Evolutionary conservation across 208 protist species (phyloP), one percentile per base, ranked within the genome.

Genomic region (Crithidia thermophila): DNA sequence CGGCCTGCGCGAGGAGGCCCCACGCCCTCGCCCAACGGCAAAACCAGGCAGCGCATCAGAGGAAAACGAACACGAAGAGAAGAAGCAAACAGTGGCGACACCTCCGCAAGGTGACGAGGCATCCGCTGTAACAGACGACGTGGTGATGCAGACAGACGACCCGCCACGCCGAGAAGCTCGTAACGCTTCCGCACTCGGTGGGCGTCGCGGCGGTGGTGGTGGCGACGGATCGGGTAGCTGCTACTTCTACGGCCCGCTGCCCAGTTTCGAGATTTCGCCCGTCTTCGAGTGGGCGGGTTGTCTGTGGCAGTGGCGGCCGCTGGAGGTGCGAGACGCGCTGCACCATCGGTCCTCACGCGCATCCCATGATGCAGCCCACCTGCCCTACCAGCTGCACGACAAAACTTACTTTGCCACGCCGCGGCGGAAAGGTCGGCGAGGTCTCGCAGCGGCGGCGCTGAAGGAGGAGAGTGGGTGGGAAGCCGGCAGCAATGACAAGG

Each of bases 291-390:
- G 72, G 37, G 13, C 33, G 30, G 72, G 78, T 5, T 78, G 67
- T 28, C 77, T 90, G 23, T 93, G 87, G 84, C 87, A 93, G 59
- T 93, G 87, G 84, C 84, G 87, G 11, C 61, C 84, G 11, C 55
- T 88, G 34, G 34, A 58, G 20, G 64, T 59, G n/a, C 33, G 25
- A 25, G 27, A 28, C 60, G 34, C 23, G 21, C 33, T 14, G 34
- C n/a, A n/a, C n/a, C n/a, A n/a, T n/a, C n/a, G n/a, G n/a, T n/a
- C n/a, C n/a, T n/a, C n/a, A n/a, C n/a, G n/a, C n/a, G n/a, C n/a
- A n/a, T n/a, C n/a, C n/a, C n/a, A n/a, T n/a, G n/a, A n/a, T n/a
- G n/a, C n/a, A n/a, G n/a, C n/a, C n/a, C n/a, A n/a, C n/a, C n/a
- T n/a, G n/a, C n/a, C n/a, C n/a, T n/a, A n/a, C n/a, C n/a, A n/a